Evolutionary conservation across 169 alveolate genomes (phyloP).

Genomic region (Perkinsus marinus): DNA sequence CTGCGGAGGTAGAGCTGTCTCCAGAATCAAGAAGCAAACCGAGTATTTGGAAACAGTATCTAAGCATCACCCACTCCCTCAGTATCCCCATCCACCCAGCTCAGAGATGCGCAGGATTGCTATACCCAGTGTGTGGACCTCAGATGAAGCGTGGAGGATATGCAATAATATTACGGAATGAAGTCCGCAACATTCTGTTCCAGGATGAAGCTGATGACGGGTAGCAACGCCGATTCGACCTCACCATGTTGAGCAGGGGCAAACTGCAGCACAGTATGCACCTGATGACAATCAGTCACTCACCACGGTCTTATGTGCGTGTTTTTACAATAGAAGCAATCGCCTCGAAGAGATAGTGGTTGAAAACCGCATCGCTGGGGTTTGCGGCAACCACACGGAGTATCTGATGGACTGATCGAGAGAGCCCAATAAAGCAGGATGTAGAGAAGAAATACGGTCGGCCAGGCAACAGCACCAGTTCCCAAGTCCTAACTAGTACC

Average conservation of each 20-base stretch:
- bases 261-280: neutral
- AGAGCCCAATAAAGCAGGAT: too few relatives aligned
- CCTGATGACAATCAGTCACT: neutral
- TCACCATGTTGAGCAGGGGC: neutral
- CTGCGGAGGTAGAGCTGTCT: neutral
- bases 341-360: slow-evolving; percentile 1
- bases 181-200: neutral
- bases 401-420: too few relatives aligned
- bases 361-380: slow-evolving; percentile 1
- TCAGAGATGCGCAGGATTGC: too few relatives aligned
- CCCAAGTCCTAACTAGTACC: neutral
- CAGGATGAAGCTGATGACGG: neutral
- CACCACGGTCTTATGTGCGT: too few relatives aligned
- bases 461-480: neutral
- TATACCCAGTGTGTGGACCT: too few relatives aligned
- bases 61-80: too few relatives aligned
- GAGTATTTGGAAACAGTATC: neutral
- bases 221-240: neutral
- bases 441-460: too few relatives aligned
- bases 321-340: neutral
- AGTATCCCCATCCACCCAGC: too few relatives aligned
- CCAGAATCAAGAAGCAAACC: slow-evolving; percentile 2
- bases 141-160: too few relatives aligned
- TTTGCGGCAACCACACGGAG: neutral
- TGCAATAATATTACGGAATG: neutral